These are phyloP conservation scores for Endocarpon pusillum DNA, from an alignment of 495 filamentous ascomycete species.

Conservation along the genomic window DNA sequence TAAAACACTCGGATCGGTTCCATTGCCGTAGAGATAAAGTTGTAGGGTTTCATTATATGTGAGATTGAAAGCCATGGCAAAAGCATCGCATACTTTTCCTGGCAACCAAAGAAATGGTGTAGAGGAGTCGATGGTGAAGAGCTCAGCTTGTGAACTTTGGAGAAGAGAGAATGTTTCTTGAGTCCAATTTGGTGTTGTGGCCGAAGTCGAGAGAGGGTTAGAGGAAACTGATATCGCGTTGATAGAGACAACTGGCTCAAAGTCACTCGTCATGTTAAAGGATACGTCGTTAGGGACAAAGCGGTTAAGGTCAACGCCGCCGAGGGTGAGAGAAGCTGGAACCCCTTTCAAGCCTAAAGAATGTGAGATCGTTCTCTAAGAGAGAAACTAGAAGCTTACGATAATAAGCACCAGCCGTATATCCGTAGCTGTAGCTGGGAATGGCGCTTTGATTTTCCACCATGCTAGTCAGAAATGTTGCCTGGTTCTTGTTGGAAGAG, in stretches of 20 bases:
- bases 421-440: slow-evolving; percentile 47
- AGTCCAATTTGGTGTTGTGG: slow-evolving; percentile 25
- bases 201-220: slow-evolving; percentile 12
- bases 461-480: slow-evolving; percentile 10
- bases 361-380: slow-evolving; percentile 17
- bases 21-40: slow-evolving; percentile 26
- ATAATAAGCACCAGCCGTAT: slow-evolving; percentile 50
- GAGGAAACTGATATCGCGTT: slow-evolving; percentile 37
- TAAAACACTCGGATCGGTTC: slow-evolving; percentile 11
- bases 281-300: slow-evolving; percentile 35
- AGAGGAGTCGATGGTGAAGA: slow-evolving; percentile 45
- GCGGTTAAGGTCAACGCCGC: slow-evolving; percentile 44
- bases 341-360: slow-evolving; percentile 24
- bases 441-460: slow-evolving; percentile 33
- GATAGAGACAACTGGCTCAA: slow-evolving; percentile 34
- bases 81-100: slow-evolving; percentile 37
- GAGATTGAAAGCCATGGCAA: slow-evolving; percentile 41
- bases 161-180: slow-evolving; percentile 20
- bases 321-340: slow-evolving; percentile 40
- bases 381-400: slow-evolving; percentile 22
- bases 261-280: slow-evolving; percentile 32
- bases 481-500: slow-evolving; percentile 3
- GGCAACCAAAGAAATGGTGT: slow-evolving; percentile 56
- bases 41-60: slow-evolving; percentile 35
- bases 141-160: slow-evolving; percentile 26